phyloP scores from a whole-genome alignment of 345 rosid species.

The Citrus inodora region DNA sequence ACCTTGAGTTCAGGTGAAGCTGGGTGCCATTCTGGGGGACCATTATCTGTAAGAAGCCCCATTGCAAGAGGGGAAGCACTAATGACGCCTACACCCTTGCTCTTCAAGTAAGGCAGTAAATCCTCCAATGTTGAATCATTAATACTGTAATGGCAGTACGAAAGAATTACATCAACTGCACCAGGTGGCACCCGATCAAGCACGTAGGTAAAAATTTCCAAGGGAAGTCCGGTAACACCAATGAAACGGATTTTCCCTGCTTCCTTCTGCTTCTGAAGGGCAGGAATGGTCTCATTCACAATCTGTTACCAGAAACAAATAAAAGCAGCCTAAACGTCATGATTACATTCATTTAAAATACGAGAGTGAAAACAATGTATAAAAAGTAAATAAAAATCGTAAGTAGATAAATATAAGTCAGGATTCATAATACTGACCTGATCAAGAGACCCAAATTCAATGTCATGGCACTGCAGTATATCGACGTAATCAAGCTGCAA shows the following conservation, averaged over 20 bases:
- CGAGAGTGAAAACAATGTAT: neutral
- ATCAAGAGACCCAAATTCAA: conserved; percentile 85
- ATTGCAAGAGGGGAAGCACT: conserved; percentile 88
- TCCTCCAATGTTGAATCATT: conserved; percentile 73
- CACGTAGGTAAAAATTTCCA: conserved; percentile 58
- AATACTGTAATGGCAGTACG: conserved; percentile 77
- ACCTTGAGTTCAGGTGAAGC: conserved; percentile 86
- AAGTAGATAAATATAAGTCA: neutral
- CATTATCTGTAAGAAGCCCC: conserved; percentile 85
- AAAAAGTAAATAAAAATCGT: neutral
- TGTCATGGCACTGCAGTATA: conserved; percentile 87
- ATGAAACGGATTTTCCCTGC: conserved; percentile 78
- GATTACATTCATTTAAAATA: neutral
- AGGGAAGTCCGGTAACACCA: conserved; percentile 92
- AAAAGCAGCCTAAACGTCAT: neutral
- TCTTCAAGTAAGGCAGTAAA: conserved; percentile 77
- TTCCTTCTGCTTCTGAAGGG: conserved; percentile 76
- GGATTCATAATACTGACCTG: conserved; percentile 42
- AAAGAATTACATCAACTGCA: conserved; percentile 69
- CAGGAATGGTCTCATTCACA: conserved; percentile 91
- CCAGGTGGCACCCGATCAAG: conserved; percentile 85
- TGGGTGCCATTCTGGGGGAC: conserved; percentile 98
- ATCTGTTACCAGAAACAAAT: conserved; percentile 38
- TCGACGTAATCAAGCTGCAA: conserved; percentile 92
- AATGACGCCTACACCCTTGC: conserved; percentile 80